Percentiles rank a stretch among this genome's conserved stretches.
These are phyloP conservation scores for Suillus subaureus DNA, from an alignment of 768 basidiomycete species.

Conservation along the genomic window DNA sequence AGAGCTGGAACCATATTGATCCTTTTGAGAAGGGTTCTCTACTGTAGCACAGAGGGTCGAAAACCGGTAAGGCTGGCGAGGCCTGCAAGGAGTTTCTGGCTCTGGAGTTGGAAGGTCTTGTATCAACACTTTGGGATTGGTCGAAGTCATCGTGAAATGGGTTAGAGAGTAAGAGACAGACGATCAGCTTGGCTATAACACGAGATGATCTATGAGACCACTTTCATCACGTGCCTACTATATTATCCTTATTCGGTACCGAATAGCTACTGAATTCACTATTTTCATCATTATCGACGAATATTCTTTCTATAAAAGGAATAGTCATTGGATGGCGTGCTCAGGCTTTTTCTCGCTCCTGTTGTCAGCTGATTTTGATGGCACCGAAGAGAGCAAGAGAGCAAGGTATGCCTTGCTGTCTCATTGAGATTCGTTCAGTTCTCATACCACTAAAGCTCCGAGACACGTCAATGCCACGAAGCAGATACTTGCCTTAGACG, in stretches of 20 bases:
- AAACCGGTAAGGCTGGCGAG: conserved; percentile 80
- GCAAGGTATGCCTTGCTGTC: conserved; percentile 39
- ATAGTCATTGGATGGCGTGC: conserved; percentile 7
- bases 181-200: background rate
- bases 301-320: background rate
- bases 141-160: conserved; percentile 14
- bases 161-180: background rate
- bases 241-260: conserved; percentile 3
- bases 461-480: conserved; percentile 47
- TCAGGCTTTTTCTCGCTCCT: background rate
- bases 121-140: conserved; percentile 11
- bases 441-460: conserved; percentile 36
- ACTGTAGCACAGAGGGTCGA: conserved; percentile 92
- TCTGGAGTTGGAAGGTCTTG: conserved; percentile 80
- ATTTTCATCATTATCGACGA: background rate
- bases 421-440: background rate
- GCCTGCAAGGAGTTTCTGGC: conserved; percentile 70
- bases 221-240: conserved; percentile 2
- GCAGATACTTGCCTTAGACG: conserved; percentile 56
- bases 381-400: conserved; percentile 51
- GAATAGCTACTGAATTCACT: background rate
- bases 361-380: conserved; percentile 31
- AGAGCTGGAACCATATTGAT: conserved; percentile 92
- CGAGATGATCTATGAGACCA: conserved; percentile 3
- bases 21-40: conserved; percentile 88